Percentiles rank a stretch among this genome's conserved stretches.
These are phyloP conservation scores for Lunularia cruciata DNA, from an alignment of 225 moss, liverwort and hornwort species.

Conservation along the genomic window DNA sequence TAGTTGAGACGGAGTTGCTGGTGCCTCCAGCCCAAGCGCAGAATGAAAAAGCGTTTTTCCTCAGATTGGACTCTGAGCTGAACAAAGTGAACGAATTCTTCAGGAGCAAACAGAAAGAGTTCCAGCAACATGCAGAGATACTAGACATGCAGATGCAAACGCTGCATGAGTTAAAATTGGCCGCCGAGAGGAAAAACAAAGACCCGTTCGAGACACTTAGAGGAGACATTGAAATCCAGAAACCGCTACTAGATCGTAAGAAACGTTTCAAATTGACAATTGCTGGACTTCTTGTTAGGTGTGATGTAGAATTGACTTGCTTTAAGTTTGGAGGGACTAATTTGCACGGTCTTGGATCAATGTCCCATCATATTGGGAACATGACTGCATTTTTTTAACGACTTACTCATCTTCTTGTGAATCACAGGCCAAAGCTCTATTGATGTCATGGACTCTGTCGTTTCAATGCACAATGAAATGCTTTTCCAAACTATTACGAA, in stretches of 20 bases:
- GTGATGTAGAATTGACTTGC: not conserved
- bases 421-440: slow-evolving; percentile 31
- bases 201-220: not conserved
- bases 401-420: slow-evolving; percentile 8
- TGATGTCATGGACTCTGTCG: slow-evolving; percentile 35
- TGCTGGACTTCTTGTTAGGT: not conserved
- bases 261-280: too few relatives aligned
- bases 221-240: not conserved
- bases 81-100: slow-evolving; percentile 66
- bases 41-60: slow-evolving; percentile 53
- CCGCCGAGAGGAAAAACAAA: slow-evolving; percentile 26
- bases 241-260: slow-evolving; percentile 19
- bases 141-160: slow-evolving; percentile 61
- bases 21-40: slow-evolving; percentile 44
- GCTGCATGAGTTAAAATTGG: slow-evolving; percentile 52
- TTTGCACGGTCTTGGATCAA: not conserved
- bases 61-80: slow-evolving; percentile 60
- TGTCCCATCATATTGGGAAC: not conserved
- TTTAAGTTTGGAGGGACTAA: too few relatives aligned
- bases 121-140: slow-evolving; percentile 51
- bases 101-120: slow-evolving; percentile 59
- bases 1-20: slow-evolving; percentile 58
- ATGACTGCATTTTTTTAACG: not conserved
- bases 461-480: slow-evolving; percentile 38
- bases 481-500: slow-evolving; percentile 40